A percentile compares a stretch with the other conserved stretches of the same genome.
Conservation (phyloP, 306 rosid genomes). For the peach (Prunus persica) region DNA sequence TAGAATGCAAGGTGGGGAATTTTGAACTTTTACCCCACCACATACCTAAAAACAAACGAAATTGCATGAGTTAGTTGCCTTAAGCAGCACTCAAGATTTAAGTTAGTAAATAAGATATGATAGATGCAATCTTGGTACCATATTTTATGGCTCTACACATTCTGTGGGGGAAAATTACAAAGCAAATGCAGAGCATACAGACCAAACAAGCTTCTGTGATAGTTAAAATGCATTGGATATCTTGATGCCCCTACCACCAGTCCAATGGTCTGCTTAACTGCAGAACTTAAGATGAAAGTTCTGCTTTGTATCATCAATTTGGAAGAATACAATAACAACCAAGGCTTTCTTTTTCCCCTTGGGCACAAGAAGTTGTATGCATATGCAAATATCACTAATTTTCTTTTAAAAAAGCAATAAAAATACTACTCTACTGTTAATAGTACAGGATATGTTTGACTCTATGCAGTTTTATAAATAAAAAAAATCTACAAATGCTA, state of each 20-base stretch:
- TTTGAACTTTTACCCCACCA: constrained; percentile 16
- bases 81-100: background rate
- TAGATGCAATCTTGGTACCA: background rate
- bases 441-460: background rate
- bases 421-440: background rate
- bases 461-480: background rate
- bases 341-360: background rate
- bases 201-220: background rate
- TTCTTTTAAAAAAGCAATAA: background rate
- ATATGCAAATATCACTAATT: background rate
- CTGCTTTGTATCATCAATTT: background rate
- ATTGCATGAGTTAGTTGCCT: background rate
- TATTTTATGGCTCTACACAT: background rate
- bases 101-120: background rate
- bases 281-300: background rate
- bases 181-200: background rate
- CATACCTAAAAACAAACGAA: constrained; percentile 17
- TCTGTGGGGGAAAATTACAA: background rate
- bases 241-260: background rate
- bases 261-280: background rate
- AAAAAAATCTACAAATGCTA: background rate
- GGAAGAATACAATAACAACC: background rate
- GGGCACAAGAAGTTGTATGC: background rate
- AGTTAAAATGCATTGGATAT: background rate
- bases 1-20: background rate